Evolutionary conservation across 192 early-diverging fungal genomes (phyloP).

Genomic region (Funneliformis geosporum): DNA sequence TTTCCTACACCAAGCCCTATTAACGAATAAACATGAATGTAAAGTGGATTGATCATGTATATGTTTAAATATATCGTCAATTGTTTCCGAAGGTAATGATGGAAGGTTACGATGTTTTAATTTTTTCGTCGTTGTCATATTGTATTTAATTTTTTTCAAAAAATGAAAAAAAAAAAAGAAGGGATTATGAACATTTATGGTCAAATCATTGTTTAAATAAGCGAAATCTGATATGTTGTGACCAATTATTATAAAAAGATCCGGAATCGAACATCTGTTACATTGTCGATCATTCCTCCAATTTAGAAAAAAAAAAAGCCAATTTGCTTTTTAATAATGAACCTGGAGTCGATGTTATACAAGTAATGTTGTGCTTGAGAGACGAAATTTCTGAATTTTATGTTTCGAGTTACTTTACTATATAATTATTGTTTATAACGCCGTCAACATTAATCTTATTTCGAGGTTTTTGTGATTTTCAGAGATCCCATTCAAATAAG

Average conservation of each 20-base stretch:
- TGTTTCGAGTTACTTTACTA: too few species aligned
- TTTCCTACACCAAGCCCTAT: slow-evolving; percentile 14
- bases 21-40: slow-evolving; percentile 20
- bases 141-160: too few species aligned
- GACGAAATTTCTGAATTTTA: too few species aligned
- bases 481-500: not conserved
- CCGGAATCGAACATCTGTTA: not conserved
- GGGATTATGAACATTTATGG: not conserved
- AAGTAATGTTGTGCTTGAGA: not conserved
- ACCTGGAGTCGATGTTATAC: not conserved
- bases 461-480: not conserved
- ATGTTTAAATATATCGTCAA: slow-evolving; percentile 1
- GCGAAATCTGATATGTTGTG: not conserved
- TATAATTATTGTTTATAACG: too few species aligned
- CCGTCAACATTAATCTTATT: too few species aligned
- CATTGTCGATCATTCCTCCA: not conserved
- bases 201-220: not conserved
- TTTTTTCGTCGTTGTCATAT: not conserved
- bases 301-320: too few species aligned
- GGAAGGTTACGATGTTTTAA: not conserved
- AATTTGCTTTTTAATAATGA: too few species aligned
- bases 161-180: not conserved
- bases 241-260: not conserved
- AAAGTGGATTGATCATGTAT: slow-evolving; percentile 9
- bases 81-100: slow-evolving; percentile 17